phyloP scores from a whole-genome alignment of 2,329 filamentous ascomycete species.

The Pseudogymnoascus sp. region DNA sequence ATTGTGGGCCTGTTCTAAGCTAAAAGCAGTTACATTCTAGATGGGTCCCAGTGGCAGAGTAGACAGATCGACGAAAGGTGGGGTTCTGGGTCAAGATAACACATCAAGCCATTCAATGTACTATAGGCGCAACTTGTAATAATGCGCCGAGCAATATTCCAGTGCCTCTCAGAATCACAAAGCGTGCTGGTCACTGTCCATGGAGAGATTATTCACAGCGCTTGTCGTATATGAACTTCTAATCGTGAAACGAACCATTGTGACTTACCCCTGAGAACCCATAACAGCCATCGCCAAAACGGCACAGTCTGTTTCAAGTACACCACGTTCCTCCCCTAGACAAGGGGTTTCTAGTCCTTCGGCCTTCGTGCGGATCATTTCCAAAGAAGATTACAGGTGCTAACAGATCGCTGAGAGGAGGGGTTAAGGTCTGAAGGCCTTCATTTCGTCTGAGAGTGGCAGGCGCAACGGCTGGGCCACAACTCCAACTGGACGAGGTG shows the following conservation, averaged over 20 bases:
- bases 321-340: not conserved
- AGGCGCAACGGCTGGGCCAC: not conserved
- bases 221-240: not conserved
- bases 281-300: not conserved
- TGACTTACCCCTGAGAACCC: not conserved
- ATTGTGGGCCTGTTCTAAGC: not conserved
- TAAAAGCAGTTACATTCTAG: not conserved
- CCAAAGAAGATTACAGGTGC: conserved; percentile 3
- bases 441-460: conserved; percentile 4
- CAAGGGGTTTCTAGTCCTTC: conserved; percentile 4
- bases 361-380: conserved; percentile 1
- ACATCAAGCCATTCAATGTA: not conserved
- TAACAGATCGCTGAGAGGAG: not conserved
- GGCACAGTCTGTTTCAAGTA: conserved; percentile 7
- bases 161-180: not conserved
- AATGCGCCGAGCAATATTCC: not conserved
- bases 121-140: not conserved
- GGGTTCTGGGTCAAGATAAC: not conserved
- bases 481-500: not conserved
- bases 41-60: not conserved
- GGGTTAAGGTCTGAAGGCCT: conserved; percentile 1
- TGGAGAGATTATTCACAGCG: not conserved
- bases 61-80: not conserved
- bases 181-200: not conserved
- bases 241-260: not conserved